These are phyloP conservation scores for Vitis hybrid DNA, from an alignment of 177 flowering plant species.

Conservation along the genomic window DNA sequence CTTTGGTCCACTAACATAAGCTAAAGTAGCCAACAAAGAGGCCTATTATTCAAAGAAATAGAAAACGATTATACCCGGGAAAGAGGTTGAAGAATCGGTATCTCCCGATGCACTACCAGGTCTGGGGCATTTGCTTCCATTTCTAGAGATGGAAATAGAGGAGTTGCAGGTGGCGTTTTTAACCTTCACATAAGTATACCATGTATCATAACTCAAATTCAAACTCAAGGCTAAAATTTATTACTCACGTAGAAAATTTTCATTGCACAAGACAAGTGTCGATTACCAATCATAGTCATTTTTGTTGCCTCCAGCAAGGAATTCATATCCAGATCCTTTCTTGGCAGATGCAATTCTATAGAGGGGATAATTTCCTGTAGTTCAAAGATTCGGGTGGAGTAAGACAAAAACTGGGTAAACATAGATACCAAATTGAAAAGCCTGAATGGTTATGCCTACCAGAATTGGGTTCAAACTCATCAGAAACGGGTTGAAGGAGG, in stretches of 20 bases:
- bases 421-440: no score
- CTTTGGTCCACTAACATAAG: no score
- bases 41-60: background rate
- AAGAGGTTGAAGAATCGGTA: conserved; percentile 49
- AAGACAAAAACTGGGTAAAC: background rate
- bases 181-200: conserved; percentile 29
- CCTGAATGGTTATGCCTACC: background rate
- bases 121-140: conserved; percentile 54
- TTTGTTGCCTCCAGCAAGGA: conserved; percentile 35
- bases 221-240: no score
- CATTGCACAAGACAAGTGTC: background rate
- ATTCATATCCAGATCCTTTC: conserved; percentile 34
- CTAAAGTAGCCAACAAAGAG: background rate
- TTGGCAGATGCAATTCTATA: conserved; percentile 41
- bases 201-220: background rate
- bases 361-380: conserved; percentile 38
- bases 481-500: conserved; percentile 45
- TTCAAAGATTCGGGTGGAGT: background rate
- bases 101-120: conserved; percentile 37
- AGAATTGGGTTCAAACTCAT: conserved; percentile 34
- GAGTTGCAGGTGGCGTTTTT: conserved; percentile 78
- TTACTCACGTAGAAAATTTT: no score
- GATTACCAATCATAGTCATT: conserved; percentile 61
- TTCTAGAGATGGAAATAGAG: conserved; percentile 65
- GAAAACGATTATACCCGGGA: conserved; percentile 21